phyloP scores from a whole-genome alignment of 1,284 basidiomycete species.

The Vanrija pseudolonga region DNA sequence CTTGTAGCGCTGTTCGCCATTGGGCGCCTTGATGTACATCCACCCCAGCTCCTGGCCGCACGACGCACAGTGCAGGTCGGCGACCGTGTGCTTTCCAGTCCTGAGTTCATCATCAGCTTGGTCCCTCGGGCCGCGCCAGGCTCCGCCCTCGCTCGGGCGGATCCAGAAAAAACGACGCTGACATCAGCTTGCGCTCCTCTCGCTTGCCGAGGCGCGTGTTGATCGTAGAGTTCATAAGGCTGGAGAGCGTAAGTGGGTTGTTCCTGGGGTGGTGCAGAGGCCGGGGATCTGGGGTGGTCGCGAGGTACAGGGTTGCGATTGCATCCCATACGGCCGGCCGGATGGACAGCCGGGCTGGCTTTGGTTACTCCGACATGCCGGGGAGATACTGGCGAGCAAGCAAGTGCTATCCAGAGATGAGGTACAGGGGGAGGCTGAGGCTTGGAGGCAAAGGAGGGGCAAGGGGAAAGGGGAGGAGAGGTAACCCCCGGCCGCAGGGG shows the following conservation, averaged over 20 bases:
- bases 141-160: background rate
- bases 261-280: no score
- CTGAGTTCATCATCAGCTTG: conserved; percentile 16
- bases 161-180: conserved; percentile 8
- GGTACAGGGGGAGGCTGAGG: background rate
- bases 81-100: conserved; percentile 47
- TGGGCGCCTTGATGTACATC: conserved; percentile 48
- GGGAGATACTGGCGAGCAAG: no score
- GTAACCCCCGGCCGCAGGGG: no score
- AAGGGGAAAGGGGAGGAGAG: no score
- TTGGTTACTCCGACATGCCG: no score
- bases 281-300: no score
- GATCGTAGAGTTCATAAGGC: conserved; percentile 48
- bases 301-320: no score
- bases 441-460: background rate
- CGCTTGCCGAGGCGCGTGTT: conserved; percentile 44
- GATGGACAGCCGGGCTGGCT: no score
- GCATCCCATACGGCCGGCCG: no score
- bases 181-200: conserved; percentile 46
- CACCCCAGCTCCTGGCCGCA: conserved; percentile 43
- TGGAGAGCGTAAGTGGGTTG: conserved; percentile 7
- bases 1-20: conserved; percentile 47
- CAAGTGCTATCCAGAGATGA: background rate
- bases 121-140: background rate
- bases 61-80: conserved; percentile 42